Conservation (phyloP, 306 rosid species). For the Clitoria ternatea region DNA sequence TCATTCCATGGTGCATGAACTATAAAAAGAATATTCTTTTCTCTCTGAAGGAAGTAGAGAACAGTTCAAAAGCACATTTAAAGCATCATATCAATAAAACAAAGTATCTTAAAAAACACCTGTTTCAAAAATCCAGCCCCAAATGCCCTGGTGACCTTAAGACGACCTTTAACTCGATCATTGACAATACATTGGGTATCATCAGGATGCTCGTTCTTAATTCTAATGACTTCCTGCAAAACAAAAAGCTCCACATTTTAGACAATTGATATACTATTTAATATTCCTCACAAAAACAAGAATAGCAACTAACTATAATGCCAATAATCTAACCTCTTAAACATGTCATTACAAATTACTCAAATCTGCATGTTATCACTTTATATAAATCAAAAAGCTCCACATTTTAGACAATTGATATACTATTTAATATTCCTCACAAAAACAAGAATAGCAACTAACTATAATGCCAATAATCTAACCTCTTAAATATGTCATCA, state of each 20-base stretch:
- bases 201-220: slow-evolving; percentile 92
- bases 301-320: background rate
- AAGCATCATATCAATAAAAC: background rate
- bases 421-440: no score
- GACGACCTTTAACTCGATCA: slow-evolving; percentile 94
- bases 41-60: background rate
- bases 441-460: background rate
- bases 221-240: slow-evolving; percentile 85
- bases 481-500: background rate
- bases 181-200: slow-evolving; percentile 83
- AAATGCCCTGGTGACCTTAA: slow-evolving; percentile 95
- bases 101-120: slow-evolving; percentile 43
- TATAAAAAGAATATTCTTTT: background rate
- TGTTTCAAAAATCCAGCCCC: slow-evolving; percentile 97
- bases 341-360: background rate
- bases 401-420: slow-evolving; percentile 17
- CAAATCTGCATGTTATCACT: background rate
- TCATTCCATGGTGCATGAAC: background rate
- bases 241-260: slow-evolving; percentile 5
- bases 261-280: slow-evolving; percentile 22
- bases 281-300: no score
- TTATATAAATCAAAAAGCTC: slow-evolving; percentile 10
- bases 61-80: slow-evolving; percentile 9
- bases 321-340: background rate
- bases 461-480: background rate